A percentile compares a stretch with the other conserved stretches of the same genome.
Conservation (phyloP, 305 asterid genomes). For the Salvia sclarea region DNA sequence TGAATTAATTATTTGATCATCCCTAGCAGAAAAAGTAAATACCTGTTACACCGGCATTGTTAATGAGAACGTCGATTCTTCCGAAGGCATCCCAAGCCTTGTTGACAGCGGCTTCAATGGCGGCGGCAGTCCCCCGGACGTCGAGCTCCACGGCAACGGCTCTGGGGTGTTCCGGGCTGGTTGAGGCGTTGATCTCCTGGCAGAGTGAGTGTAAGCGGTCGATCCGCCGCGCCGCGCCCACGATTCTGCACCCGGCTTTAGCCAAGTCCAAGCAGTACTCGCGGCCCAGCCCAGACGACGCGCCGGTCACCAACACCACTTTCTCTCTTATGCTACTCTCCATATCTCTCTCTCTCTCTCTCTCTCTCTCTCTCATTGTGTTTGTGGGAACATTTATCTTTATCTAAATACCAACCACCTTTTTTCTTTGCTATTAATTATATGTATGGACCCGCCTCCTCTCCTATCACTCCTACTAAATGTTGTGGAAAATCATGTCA, state of each 20-base stretch:
- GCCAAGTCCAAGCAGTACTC: conserved; percentile 59
- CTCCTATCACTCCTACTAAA: too few species aligned
- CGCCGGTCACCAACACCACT: conserved; percentile 70
- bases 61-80: conserved; percentile 60
- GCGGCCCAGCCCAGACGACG: conserved; percentile 71
- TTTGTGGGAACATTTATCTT: too few species aligned
- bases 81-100: conserved; percentile 78
- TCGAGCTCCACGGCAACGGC: conserved; percentile 66
- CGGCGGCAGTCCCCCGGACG: conserved; percentile 42
- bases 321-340: conserved; percentile 51
- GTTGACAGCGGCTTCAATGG: conserved; percentile 51
- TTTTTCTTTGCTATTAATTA: too few species aligned
- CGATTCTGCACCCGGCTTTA: conserved; percentile 61
- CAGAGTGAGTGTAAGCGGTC: conserved; percentile 59
- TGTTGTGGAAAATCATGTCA: too few species aligned
- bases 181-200: conserved; percentile 46
- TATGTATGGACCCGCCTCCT: too few species aligned
- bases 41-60: conserved; percentile 60
- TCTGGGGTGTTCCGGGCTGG: conserved; percentile 16
- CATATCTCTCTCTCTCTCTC: too few species aligned
- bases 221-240: conserved; percentile 63
- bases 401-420: too few species aligned
- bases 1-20: too few species aligned
- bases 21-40: neutral
- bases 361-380: too few species aligned